Percentiles rank a stretch among this genome's conserved stretches.
Evolutionary conservation across 176 grass and related monocot species (phyloP).

Genomic region (Juncus inflexus): DNA sequence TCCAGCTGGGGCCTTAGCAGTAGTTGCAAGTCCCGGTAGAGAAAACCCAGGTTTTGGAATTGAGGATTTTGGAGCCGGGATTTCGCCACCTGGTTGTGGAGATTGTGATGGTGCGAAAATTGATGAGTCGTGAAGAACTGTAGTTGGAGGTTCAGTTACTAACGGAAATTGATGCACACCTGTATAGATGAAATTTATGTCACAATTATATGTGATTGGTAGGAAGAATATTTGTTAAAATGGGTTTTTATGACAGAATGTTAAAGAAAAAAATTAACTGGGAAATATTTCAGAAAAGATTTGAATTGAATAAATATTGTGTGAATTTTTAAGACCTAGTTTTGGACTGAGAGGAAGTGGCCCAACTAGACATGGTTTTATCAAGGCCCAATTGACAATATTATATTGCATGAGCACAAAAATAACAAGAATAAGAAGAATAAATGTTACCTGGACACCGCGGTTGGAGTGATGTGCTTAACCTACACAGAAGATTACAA

Average conservation of each 20-base stretch:
- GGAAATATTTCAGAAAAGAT: no score
- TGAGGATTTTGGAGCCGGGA: constrained; percentile 53
- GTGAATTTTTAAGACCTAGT: background rate
- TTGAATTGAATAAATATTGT: background rate
- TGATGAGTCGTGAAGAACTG: constrained; percentile 40
- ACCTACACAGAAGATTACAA: constrained; percentile 32
- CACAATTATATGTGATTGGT: background rate
- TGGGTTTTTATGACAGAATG: background rate
- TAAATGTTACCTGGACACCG: constrained; percentile 73
- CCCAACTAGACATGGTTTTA: background rate
- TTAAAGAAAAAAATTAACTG: background rate
- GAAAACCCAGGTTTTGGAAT: constrained; percentile 41
- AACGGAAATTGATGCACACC: constrained; percentile 55
- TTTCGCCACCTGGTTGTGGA: constrained; percentile 57
- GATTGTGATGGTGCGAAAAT: constrained; percentile 58
- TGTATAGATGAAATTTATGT: constrained; percentile 2
- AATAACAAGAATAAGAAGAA: background rate
- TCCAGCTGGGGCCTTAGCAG: constrained; percentile 44
- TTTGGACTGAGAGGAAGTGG: background rate
- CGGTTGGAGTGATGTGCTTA: constrained; percentile 51
- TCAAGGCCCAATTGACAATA: background rate
- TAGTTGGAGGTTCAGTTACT: constrained; percentile 46
- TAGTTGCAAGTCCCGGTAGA: constrained; percentile 37
- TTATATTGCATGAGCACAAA: constrained; percentile 13
- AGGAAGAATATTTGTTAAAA: background rate